Evolutionary conservation across 768 basidiomycete genomes (phyloP), one percentile per base, ranked within the genome.

Genomic region (Clitopilus passeckerianus): DNA sequence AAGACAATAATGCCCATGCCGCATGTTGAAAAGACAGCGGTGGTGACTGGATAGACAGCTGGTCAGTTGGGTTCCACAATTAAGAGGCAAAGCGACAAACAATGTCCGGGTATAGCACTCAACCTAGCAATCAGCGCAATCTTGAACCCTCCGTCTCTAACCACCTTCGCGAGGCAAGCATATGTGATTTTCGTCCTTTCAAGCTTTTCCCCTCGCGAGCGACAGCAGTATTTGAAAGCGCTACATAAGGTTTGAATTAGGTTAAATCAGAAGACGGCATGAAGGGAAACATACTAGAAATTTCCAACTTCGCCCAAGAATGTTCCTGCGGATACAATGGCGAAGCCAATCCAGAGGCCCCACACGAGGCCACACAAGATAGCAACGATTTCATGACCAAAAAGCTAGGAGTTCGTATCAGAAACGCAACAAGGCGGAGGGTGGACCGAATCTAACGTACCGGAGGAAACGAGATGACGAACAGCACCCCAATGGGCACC

Each of bases 301-400:
- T 93, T 93, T 54, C 90, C 93, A 15, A 93, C 74, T 77, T 95
- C 93, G 37, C 92, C 94, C 0, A 95, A 50, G 64, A 93, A 86
- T 0, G 93, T 94, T 0, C 92, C 91, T 6, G 86, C 90, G 2
- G 83, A 83, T 16, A 92, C 91, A 66, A 97, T 95, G 0, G 74
- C 95, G 65, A 96, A 96, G 2, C 94, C 95, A 22, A 80, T 67
- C 80, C 95, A 88, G 1, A 95, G 75, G 1, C 92, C 93, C 92
- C 93, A 97, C 1, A 96, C 91, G 34, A 96, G 71, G 16, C 95
- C 95, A 65, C 92, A 93, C 6, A 96, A 77, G 34, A 95, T 82
- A 22, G 91, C 91, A 41, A 96, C 79, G 58, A 96, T 90, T 78
- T 96, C 95, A 62, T 96, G 94, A 5, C 95, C 95, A 66, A 95